These are phyloP conservation scores for Corynascus novoguineensis DNA, from an alignment of 495 filamentous ascomycete genomes.

Conservation along the genomic window DNA sequence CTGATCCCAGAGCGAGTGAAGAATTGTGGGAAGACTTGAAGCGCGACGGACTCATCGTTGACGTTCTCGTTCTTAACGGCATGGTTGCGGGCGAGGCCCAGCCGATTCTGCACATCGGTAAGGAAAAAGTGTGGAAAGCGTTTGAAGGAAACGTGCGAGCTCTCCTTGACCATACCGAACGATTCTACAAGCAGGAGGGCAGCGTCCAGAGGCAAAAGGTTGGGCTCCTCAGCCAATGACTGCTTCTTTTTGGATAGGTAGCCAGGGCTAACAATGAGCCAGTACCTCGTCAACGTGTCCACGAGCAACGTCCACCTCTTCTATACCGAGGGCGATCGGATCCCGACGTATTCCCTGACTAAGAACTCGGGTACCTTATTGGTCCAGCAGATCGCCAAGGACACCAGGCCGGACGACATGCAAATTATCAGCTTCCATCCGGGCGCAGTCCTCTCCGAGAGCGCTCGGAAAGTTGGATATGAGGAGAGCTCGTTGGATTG, in stretches of 20 bases:
- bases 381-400: constrained; percentile 34
- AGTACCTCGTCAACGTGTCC: constrained; percentile 37
- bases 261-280: background rate
- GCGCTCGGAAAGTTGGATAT: constrained; percentile 18
- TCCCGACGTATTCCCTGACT: constrained; percentile 30
- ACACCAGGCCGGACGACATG: constrained; percentile 26
- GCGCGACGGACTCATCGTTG: constrained; percentile 27
- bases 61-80: constrained; percentile 40
- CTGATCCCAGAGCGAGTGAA: constrained; percentile 18
- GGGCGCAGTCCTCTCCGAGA: constrained; percentile 34
- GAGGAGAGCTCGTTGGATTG: constrained; percentile 19
- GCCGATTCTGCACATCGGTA: constrained; percentile 5
- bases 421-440: constrained; percentile 44
- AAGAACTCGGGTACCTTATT: constrained; percentile 37
- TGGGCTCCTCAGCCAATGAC: too few relatives aligned
- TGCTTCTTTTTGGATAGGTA: too few relatives aligned
- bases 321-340: constrained; percentile 1
- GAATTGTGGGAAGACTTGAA: constrained; percentile 33
- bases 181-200: constrained; percentile 30
- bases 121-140: constrained; percentile 25
- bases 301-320: constrained; percentile 26
- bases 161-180: constrained; percentile 31
- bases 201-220: background rate
- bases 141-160: constrained; percentile 33
- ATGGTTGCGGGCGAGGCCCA: constrained; percentile 7